Percentiles rank a stretch among this genome's conserved stretches.
Evolutionary conservation across 306 rosid genomes (phyloP).

Genomic region (Hippophae tibetana): DNA sequence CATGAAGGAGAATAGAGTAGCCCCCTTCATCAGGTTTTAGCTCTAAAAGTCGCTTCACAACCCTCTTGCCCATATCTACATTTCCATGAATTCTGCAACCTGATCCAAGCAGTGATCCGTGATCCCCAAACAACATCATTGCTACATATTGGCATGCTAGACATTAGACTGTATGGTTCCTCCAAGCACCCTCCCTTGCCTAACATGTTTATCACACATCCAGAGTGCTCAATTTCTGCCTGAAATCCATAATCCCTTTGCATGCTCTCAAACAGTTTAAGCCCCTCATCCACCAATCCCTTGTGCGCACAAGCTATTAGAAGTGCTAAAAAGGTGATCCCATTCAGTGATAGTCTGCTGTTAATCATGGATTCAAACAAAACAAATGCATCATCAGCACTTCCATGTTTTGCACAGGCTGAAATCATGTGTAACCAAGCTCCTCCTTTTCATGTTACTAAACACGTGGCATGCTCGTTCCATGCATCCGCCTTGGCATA

Average conservation of each 20-base stretch:
- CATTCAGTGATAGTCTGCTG: conserved; percentile 35
- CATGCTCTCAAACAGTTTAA: conserved; percentile 41
- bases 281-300: conserved; percentile 47
- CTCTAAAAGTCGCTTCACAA: conserved; percentile 32
- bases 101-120: conserved; percentile 39
- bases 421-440: conserved; percentile 43
- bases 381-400: conserved; percentile 31
- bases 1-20: conserved; percentile 44
- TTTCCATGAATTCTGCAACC: conserved; percentile 47
- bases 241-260: conserved; percentile 29
- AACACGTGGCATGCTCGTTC: conserved; percentile 41
- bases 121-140: conserved; percentile 32
- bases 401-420: conserved; percentile 44
- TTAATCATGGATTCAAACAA: conserved; percentile 34
- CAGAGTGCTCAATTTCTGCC: conserved; percentile 51
- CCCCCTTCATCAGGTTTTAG: conserved; percentile 57
- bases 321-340: conserved; percentile 37
- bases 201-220: conserved; percentile 48
- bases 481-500: conserved; percentile 57
- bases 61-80: conserved; percentile 41
- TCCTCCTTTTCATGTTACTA: conserved; percentile 30
- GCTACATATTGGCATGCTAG: conserved; percentile 30
- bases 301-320: conserved; percentile 46
- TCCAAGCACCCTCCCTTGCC: conserved; percentile 54
- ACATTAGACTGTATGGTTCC: conserved; percentile 41